These are phyloP conservation scores for Annulohypoxylon nitens DNA, from an alignment of 495 filamentous ascomycete genomes.

Conservation along the genomic window DNA sequence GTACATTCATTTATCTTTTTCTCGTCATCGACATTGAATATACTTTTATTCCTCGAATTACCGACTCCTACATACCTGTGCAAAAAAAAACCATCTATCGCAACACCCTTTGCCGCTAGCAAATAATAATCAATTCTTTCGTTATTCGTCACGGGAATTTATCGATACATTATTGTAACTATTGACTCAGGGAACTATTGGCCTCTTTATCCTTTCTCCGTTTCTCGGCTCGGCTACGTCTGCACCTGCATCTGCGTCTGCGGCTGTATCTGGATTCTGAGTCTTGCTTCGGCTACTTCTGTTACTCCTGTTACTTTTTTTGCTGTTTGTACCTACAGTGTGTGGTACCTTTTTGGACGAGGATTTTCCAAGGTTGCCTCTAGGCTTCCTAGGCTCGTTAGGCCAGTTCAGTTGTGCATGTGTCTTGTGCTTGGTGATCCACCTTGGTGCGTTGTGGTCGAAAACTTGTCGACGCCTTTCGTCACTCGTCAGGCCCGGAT, in stretches of 20 bases:
- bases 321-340: constrained; percentile 43
- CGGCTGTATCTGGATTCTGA: no score
- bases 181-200: not conserved
- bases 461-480: constrained; percentile 44
- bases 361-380: constrained; percentile 19
- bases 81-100: not conserved
- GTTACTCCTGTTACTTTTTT: not conserved
- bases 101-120: constrained; percentile 8
- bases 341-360: constrained; percentile 38
- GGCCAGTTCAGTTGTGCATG: constrained; percentile 41
- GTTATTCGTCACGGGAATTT: constrained; percentile 25
- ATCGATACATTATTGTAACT: constrained; percentile 30
- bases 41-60: constrained; percentile 22
- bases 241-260: no score
- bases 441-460: constrained; percentile 41
- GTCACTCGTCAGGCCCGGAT: constrained; percentile 49
- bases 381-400: constrained; percentile 1
- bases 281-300: not conserved
- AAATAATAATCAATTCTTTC: constrained; percentile 19
- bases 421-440: constrained; percentile 48
- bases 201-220: not conserved
- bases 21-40: constrained; percentile 23
- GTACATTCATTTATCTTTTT: constrained; percentile 27
- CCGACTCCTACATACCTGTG: constrained; percentile 23
- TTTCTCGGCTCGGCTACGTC: not conserved